Evolutionary conservation across 1,284 basidiomycete genomes (phyloP).

Genomic region (Lignosus rhinocerotis): DNA sequence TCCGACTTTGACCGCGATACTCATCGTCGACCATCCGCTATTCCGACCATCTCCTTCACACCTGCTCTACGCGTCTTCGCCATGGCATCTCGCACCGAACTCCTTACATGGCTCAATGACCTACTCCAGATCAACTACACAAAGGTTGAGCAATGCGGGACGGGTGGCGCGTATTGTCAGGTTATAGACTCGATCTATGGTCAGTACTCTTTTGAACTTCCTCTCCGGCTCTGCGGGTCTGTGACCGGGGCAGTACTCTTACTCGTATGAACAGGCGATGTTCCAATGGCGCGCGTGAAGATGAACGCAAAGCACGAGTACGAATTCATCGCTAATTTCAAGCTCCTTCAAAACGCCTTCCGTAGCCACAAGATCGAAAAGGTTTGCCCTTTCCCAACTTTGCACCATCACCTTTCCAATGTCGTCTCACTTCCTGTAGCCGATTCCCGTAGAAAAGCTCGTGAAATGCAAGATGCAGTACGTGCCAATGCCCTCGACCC

Average conservation of each 20-base stretch:
- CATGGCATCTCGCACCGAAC: constrained; percentile 79
- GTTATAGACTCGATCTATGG: constrained; percentile 93
- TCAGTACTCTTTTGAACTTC: constrained; percentile 36
- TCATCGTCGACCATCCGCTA: constrained; percentile 29
- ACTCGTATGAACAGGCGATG: constrained; percentile 54
- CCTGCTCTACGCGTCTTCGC: constrained; percentile 19
- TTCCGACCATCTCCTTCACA: constrained; percentile 1
- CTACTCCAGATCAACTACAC: constrained; percentile 89
- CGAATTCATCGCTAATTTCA: constrained; percentile 94
- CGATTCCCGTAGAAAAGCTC: constrained; percentile 90
- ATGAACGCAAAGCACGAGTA: constrained; percentile 95
- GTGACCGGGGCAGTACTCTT: constrained; percentile 8
- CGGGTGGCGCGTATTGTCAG: constrained; percentile 89
- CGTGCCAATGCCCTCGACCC: constrained; percentile 39
- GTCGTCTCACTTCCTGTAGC: constrained; percentile 47
- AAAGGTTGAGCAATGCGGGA: constrained; percentile 94
- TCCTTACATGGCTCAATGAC: constrained; percentile 93
- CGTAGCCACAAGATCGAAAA: constrained; percentile 91
- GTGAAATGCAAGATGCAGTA: constrained; percentile 99
- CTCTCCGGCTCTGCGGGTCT: neutral
- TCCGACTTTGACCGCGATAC: constrained; percentile 20
- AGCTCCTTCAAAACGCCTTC: constrained; percentile 90
- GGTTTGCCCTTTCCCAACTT: constrained; percentile 45
- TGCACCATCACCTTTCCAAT: constrained; percentile 4
- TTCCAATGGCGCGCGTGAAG: constrained; percentile 89